phyloP scores from a whole-genome alignment of 163 green algal species.

The Chloroidium sp. region DNA sequence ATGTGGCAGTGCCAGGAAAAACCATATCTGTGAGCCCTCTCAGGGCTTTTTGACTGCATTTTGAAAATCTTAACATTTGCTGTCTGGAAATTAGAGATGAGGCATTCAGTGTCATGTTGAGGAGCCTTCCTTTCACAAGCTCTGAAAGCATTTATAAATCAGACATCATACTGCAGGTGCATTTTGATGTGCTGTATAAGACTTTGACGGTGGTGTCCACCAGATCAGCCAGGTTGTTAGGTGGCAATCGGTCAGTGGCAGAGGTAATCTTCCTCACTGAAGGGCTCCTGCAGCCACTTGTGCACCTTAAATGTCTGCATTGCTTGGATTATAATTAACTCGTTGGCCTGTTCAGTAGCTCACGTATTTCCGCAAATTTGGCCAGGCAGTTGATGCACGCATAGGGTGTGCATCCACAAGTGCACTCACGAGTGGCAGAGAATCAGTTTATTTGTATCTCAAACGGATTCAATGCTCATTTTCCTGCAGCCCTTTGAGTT shows the following conservation, averaged over 20 bases:
- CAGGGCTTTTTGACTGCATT: no score
- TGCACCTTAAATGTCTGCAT: not conserved
- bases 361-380: not conserved
- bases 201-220: slow-evolving; percentile 72
- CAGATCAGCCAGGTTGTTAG: slow-evolving; percentile 60
- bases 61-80: no score
- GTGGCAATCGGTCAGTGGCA: slow-evolving; percentile 75
- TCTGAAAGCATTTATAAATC: not conserved
- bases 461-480: not conserved
- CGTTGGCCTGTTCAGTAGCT: not conserved
- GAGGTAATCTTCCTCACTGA: slow-evolving; percentile 41
- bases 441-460: no score
- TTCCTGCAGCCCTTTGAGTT: slow-evolving; percentile 69
- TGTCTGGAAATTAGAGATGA: no score
- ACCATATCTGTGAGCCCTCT: slow-evolving; percentile 33
- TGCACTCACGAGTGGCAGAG: no score
- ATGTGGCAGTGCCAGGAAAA: slow-evolving; percentile 35
- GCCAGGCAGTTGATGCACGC: not conserved
- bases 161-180: slow-evolving; percentile 33
- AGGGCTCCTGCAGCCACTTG: not conserved
- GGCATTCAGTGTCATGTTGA: no score
- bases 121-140: no score
- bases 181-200: slow-evolving; percentile 79
- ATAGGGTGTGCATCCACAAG: not conserved
- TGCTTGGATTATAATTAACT: not conserved